Base-by-base conservation (phyloP, 805 yeast species). In the Cyberlindnera maritima region DNA sequence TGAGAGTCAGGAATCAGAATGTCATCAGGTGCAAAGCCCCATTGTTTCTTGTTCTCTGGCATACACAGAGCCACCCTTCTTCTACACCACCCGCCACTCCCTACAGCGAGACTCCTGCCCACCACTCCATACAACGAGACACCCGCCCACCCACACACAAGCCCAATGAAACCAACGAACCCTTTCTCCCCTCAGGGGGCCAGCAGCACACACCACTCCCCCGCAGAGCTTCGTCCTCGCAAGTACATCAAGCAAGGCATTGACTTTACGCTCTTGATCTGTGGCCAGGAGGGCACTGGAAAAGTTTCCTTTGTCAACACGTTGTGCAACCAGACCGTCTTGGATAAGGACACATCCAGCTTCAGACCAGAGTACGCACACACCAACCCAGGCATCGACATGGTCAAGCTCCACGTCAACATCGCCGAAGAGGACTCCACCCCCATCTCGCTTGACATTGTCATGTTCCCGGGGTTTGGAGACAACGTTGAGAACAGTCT, bases 381-480 rank as follows among this genome's bases (percentile, higher is more conserved):
- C 48, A 17, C 58, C 34, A 69, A 63, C 29, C 68, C 67, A 4
- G 69, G 69, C 3, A 52, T 70, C 18, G 59, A 60, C n/a, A 71
- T 82, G 7, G 74, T 71, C 41, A 76, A 80, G 40, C 66, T 66
- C 34, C 72, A 74, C n/a, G 77, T 77, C 48, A 76, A 80, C 47
- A 63, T 83, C 29, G 78, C 74, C 47, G 90, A 82, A 36, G 79
- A 75, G 20, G 78, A 77, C 39, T 75, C 79, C 7, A 66, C 79
- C 2, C 71, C 77, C 3, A 70, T 81, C 36, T 60, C 71, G 33
- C 68, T 88, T 53, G 79, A 80, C 52, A 71, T 85, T 40, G 77
- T 85, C 41, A 83, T 83, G 59, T 76, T 92, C 5, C 86, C 88
- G 18, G 94, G 92, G 1, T 81, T 85, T 59, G 94, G 92, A 37